Evolutionary conservation across 495 filamentous ascomycete genomes (phyloP), one percentile per base, ranked within the genome.

Genomic region (Penicillium chermesinum): DNA sequence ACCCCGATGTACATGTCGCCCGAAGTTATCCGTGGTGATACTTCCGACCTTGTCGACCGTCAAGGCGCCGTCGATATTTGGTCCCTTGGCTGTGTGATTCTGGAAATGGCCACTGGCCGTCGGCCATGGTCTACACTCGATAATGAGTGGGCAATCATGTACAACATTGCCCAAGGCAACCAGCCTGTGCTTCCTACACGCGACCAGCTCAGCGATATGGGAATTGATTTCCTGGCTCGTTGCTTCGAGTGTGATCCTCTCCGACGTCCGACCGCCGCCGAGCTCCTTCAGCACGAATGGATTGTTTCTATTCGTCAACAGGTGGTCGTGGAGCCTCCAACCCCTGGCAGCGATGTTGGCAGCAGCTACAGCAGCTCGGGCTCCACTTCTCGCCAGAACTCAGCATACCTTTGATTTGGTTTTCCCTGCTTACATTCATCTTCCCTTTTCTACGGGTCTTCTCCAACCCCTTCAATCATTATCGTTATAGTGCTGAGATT

Each of bases 1-100:
- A 98, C 93, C 30, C 93, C 93, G 18, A 98, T 98, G 93, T 98
- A 98, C 74, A 98, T 98, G 93, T 97, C 94, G 13, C 93, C 93
- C 17, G 93, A 98, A 72, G 89, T 95, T 38, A 97, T 98, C 69
- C 91, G 88, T 55, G 93, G 93, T 27, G 81, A 86, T 42, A 81
- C 82, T 49, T 20, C 58, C 38, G 53, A 63, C 25, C 47, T 73
- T 16, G 62, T 69, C 48, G 63, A 73, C 48, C 72, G 88, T 78
- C 86, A 89, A 51, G 90, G 91, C 21, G 86, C 90, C n/a, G 89
- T 95, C 45, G 93, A 98, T 64, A 83, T 97, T 48, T 98, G 93
- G 93, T 96, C 90, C 6, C 78, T 98, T 5, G 93, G 94, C 33
- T 98, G 93, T 63, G 93, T 98, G 46, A 87, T 97, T 54, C 80